These are phyloP conservation scores for Metschnikowia henanensis DNA, from an alignment of 805 yeast genomes.

Conservation along the genomic window DNA sequence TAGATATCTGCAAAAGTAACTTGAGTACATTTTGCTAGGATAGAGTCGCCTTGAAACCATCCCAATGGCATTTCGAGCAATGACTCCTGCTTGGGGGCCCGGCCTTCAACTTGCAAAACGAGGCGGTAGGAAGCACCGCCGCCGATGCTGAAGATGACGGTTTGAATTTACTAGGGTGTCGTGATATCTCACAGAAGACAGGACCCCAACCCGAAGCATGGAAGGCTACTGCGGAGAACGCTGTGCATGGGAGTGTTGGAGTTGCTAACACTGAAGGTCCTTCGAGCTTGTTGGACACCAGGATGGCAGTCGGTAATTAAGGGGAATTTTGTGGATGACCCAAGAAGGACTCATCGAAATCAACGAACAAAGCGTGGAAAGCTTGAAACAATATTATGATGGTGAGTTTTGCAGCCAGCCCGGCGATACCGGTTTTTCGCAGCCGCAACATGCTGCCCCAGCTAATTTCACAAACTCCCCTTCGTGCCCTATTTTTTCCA, in stretches of 20 bases:
- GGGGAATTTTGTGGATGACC: too few species aligned
- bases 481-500: neutral
- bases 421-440: neutral
- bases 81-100: neutral
- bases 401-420: neutral
- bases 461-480: neutral
- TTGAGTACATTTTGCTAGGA: too few species aligned
- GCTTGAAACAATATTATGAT: neutral
- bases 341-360: too few species aligned
- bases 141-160: neutral
- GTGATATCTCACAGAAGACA: neutral
- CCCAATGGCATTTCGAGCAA: too few species aligned
- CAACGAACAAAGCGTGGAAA: neutral
- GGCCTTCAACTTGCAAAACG: neutral
- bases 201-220: neutral
- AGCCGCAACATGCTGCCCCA: neutral
- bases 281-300: too few species aligned
- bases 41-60: too few species aligned
- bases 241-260: too few species aligned
- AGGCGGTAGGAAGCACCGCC: too few species aligned
- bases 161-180: neutral
- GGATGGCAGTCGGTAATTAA: too few species aligned
- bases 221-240: too few species aligned
- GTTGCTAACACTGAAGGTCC: too few species aligned
- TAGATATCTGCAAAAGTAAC: too few species aligned